Conservation (phyloP, 345 rosid genomes). For the Lenwebbia sp. region DNA sequence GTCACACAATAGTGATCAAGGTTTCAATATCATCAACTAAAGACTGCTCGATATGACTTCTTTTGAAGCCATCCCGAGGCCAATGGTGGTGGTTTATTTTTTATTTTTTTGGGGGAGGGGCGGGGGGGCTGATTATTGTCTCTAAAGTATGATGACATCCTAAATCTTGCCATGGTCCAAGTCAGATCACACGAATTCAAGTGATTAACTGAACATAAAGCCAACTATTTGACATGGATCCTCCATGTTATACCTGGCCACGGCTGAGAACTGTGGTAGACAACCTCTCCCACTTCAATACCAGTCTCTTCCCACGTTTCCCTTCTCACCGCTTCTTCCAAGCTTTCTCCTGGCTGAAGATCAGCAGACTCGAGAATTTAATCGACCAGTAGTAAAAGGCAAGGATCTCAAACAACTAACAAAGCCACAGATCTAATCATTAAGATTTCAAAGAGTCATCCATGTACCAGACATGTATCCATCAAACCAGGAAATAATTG, state of each 20-base stretch:
- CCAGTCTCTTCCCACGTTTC: constrained; percentile 95
- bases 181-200: no score
- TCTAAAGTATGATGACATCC: not conserved
- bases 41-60: not conserved
- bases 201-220: not conserved
- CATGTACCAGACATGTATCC: not conserved
- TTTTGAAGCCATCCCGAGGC: not conserved
- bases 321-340: constrained; percentile 93
- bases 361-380: not conserved
- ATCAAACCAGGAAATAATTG: not conserved
- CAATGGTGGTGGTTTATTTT: not conserved
- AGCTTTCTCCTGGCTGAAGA: constrained; percentile 94
- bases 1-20: not conserved
- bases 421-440: not conserved
- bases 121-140: not conserved
- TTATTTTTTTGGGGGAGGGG: not conserved
- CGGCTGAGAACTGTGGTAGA: constrained; percentile 93
- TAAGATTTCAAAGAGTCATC: not conserved
- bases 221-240: not conserved
- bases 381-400: not conserved
- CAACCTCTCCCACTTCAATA: constrained; percentile 90
- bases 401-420: not conserved
- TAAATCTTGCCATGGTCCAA: not conserved
- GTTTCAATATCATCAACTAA: not conserved
- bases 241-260: constrained; percentile 70